Evolutionary conservation across 768 basidiomycete genomes (phyloP).

Genomic region (Tulasnella calospora): DNA sequence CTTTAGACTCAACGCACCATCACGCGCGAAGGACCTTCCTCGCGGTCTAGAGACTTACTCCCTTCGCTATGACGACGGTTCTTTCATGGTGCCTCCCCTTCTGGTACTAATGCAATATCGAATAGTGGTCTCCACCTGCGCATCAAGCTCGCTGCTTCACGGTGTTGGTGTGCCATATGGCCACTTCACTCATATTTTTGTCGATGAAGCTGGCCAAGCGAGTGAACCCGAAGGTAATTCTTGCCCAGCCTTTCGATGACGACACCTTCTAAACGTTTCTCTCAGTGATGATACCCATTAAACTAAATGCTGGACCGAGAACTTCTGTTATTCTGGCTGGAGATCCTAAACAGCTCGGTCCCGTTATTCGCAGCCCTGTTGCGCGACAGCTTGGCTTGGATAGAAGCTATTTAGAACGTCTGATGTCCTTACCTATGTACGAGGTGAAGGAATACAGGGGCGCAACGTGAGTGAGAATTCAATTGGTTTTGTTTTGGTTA

Average conservation of each 20-base stretch:
- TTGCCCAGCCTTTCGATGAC: not conserved
- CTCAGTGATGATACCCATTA: slow-evolving; percentile 43
- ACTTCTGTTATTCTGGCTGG: slow-evolving; percentile 41
- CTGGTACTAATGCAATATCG: slow-evolving; percentile 42
- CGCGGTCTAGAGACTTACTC: slow-evolving; percentile 41
- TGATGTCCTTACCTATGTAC: slow-evolving; percentile 38
- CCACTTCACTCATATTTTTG: slow-evolving; percentile 58
- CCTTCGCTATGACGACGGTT: slow-evolving; percentile 39
- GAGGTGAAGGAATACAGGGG: slow-evolving; percentile 30
- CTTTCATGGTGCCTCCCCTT: slow-evolving; percentile 45
- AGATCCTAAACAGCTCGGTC: slow-evolving; percentile 40
- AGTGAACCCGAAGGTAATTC: slow-evolving; percentile 47
- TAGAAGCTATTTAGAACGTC: slow-evolving; percentile 38
- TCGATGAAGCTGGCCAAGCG: slow-evolving; percentile 63
- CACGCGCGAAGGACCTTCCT: slow-evolving; percentile 42
- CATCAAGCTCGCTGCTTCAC: slow-evolving; percentile 48
- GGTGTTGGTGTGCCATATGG: slow-evolving; percentile 48
- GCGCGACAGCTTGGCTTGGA: slow-evolving; percentile 34
- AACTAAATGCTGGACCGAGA: slow-evolving; percentile 33
- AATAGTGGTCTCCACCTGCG: slow-evolving; percentile 56
- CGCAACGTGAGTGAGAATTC: slow-evolving; percentile 33
- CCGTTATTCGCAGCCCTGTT: slow-evolving; percentile 36
- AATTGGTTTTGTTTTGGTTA: not conserved
- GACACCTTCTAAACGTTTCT: not conserved
- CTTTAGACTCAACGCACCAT: slow-evolving; percentile 54